Evolutionary conservation across 2,329 filamentous ascomycete genomes (phyloP).

Genomic region (Aspergillus chevalieri): DNA sequence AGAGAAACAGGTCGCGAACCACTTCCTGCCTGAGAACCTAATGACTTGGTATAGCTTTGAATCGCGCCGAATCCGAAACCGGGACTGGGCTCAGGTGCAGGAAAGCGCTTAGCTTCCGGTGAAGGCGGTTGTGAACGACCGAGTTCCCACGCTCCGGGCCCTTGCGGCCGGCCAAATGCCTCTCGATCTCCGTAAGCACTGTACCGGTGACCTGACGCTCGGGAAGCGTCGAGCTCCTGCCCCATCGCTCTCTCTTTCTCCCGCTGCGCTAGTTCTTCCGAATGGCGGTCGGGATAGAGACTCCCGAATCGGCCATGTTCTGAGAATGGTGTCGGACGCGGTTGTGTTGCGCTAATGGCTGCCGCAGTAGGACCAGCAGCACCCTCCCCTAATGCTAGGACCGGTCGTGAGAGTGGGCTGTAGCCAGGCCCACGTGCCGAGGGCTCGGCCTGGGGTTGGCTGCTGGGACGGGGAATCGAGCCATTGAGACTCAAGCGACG

Average conservation of each 20-base stretch:
- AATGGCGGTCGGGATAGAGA: slow-evolving; percentile 29
- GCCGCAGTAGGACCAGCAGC: background rate
- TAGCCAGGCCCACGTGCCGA: slow-evolving; percentile 27
- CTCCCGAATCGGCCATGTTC: slow-evolving; percentile 26
- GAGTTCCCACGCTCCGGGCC: slow-evolving; percentile 29
- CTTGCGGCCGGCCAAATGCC: slow-evolving; percentile 17
- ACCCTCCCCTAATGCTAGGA: slow-evolving; percentile 18
- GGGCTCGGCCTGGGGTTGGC: slow-evolving; percentile 35
- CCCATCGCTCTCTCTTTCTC: slow-evolving; percentile 26
- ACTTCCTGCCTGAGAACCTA: slow-evolving; percentile 31
- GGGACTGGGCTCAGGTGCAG: slow-evolving; percentile 23
- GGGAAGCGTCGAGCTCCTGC: slow-evolving; percentile 25
- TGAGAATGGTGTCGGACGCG: slow-evolving; percentile 24
- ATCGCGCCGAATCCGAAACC: slow-evolving; percentile 36
- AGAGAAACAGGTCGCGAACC: slow-evolving; percentile 26
- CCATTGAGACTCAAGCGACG: slow-evolving; percentile 41
- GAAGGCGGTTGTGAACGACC: slow-evolving; percentile 33
- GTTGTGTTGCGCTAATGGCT: slow-evolving; percentile 17
- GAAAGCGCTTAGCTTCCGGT: slow-evolving; percentile 32
- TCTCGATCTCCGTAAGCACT: slow-evolving; percentile 31
- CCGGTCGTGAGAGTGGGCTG: slow-evolving; percentile 28
- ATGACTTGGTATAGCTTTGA: slow-evolving; percentile 37
- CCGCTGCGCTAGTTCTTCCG: slow-evolving; percentile 30
- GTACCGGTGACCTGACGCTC: slow-evolving; percentile 24
- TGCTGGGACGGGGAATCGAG: slow-evolving; percentile 38